Percentiles rank a stretch among this genome's conserved stretches.
Evolutionary conservation across 805 yeast genomes (phyloP).

Genomic region (Myxozyma udenii): DNA sequence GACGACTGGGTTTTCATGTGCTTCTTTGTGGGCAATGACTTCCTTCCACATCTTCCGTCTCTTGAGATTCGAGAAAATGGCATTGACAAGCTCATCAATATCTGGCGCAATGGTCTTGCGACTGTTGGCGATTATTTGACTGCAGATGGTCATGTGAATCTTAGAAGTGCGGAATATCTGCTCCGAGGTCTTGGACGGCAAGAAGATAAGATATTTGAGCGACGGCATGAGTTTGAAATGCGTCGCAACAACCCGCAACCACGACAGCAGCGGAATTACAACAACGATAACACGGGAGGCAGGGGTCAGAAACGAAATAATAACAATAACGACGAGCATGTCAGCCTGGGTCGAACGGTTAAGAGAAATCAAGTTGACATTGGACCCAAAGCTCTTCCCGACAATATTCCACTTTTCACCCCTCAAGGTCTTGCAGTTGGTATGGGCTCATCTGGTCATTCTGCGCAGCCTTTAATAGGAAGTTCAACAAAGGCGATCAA

Average conservation of each 20-base stretch:
- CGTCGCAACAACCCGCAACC: constrained; percentile 64
- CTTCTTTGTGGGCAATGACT: constrained; percentile 97
- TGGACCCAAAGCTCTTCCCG: constrained; percentile 67
- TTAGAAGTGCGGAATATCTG: constrained; percentile 71
- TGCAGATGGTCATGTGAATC: constrained; percentile 78
- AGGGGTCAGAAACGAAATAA: background rate
- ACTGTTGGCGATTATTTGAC: constrained; percentile 73
- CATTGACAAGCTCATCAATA: constrained; percentile 70
- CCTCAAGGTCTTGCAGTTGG: constrained; percentile 73
- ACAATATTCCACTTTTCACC: constrained; percentile 72
- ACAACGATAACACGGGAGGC: background rate
- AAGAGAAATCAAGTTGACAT: constrained; percentile 61
- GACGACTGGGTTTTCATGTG: constrained; percentile 99
- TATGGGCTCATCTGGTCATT: constrained; percentile 6
- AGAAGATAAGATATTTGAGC: constrained; percentile 75
- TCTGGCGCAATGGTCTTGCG: constrained; percentile 79
- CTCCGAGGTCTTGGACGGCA: constrained; percentile 61
- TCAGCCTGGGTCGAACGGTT: constrained; percentile 10
- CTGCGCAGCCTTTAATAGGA: constrained; percentile 1
- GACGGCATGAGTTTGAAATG: constrained; percentile 64
- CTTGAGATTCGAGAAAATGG: constrained; percentile 94
- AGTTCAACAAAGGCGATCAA: constrained; percentile 14
- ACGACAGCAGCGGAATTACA: constrained; percentile 45
- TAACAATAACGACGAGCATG: background rate
- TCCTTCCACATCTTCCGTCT: constrained; percentile 92